A percentile compares a stretch with the other conserved stretches of the same genome.
phyloP scores from a whole-genome alignment of 179 eudicot species.

The Actinidia polygama region DNA sequence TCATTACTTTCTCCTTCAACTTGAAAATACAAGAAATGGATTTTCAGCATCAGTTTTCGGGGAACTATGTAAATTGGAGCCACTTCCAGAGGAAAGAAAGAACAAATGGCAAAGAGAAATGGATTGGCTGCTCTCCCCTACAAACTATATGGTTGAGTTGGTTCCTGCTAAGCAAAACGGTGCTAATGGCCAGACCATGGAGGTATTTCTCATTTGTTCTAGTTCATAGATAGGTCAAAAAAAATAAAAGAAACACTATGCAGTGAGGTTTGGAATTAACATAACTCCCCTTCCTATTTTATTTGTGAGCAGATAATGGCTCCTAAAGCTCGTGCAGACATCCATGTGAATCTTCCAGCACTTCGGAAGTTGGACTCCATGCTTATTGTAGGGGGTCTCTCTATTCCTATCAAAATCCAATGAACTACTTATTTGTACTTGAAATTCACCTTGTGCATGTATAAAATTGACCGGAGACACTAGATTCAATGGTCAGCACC shows the following conservation, averaged over 20 bases:
- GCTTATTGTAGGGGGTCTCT: slow-evolving; percentile 84
- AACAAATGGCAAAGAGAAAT: slow-evolving; percentile 82
- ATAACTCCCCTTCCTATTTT: slow-evolving; percentile 1
- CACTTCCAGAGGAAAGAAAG: slow-evolving; percentile 74
- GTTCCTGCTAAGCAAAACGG: slow-evolving; percentile 87
- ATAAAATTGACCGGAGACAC: slow-evolving; percentile 60
- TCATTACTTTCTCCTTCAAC: slow-evolving; percentile 1
- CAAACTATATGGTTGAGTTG: slow-evolving; percentile 87
- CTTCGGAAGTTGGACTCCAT: slow-evolving; percentile 91
- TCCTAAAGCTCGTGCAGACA: slow-evolving; percentile 88
- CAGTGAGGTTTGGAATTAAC: slow-evolving; percentile 5
- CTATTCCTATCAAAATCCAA: slow-evolving; percentile 19
- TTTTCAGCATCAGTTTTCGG: slow-evolving; percentile 86
- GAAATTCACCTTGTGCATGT: not conserved
- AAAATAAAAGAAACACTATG: not conserved
- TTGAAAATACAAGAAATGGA: slow-evolving; percentile 7
- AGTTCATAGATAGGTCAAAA: not conserved
- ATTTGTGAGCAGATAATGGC: slow-evolving; percentile 79
- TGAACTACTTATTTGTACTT: slow-evolving; percentile 3
- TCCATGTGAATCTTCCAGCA: slow-evolving; percentile 89
- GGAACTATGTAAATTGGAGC: slow-evolving; percentile 96
- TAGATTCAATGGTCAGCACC: slow-evolving; percentile 75
- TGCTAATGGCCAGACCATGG: slow-evolving; percentile 69
- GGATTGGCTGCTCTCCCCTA: slow-evolving; percentile 93
- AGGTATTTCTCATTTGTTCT: slow-evolving; percentile 46